Conservation (phyloP, 2,329 filamentous ascomycete species). For the Phialophora macrospora region DNA sequence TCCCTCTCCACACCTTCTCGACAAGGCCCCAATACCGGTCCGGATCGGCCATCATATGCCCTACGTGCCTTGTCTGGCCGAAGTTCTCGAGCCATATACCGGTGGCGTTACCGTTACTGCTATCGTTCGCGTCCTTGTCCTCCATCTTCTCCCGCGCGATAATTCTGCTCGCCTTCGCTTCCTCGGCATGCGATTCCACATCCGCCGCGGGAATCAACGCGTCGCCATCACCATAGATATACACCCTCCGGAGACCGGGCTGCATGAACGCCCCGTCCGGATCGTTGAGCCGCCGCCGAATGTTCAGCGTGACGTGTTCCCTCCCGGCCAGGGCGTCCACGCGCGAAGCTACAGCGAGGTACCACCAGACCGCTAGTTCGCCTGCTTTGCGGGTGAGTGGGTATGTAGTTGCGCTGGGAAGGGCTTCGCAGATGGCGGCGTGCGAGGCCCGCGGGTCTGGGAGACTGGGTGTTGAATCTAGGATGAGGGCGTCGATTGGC, state of each 20-base stretch:
- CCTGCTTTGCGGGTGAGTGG: conserved; percentile 13
- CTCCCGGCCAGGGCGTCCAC: conserved; percentile 40
- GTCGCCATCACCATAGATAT: conserved; percentile 59
- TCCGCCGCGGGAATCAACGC: conserved; percentile 54
- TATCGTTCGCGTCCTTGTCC: not conserved
- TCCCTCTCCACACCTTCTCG: conserved; percentile 52
- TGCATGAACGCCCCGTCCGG: conserved; percentile 46
- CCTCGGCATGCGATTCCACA: conserved; percentile 56
- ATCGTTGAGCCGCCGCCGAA: conserved; percentile 42
- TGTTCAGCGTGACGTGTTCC: conserved; percentile 41
- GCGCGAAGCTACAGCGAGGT: conserved; percentile 49
- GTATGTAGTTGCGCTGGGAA: conserved; percentile 22
- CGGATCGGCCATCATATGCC: conserved; percentile 54
- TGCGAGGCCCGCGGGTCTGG: conserved; percentile 19
- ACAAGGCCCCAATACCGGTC: conserved; percentile 59
- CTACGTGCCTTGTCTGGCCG: conserved; percentile 56
- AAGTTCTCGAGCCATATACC: conserved; percentile 51
- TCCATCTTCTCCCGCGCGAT: not conserved
- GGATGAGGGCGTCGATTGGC: conserved; percentile 56
- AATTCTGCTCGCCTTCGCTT: conserved; percentile 42
- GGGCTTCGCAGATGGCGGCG: conserved; percentile 28
- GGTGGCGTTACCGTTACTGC: not conserved
- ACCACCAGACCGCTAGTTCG: conserved; percentile 42
- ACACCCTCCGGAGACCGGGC: conserved; percentile 54
- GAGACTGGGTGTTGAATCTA: conserved; percentile 45